A percentile compares a stretch with the other conserved stretches of the same genome.
These are phyloP conservation scores for Jamesozyma lodderae DNA, from an alignment of 805 yeast species.

Conservation along the genomic window DNA sequence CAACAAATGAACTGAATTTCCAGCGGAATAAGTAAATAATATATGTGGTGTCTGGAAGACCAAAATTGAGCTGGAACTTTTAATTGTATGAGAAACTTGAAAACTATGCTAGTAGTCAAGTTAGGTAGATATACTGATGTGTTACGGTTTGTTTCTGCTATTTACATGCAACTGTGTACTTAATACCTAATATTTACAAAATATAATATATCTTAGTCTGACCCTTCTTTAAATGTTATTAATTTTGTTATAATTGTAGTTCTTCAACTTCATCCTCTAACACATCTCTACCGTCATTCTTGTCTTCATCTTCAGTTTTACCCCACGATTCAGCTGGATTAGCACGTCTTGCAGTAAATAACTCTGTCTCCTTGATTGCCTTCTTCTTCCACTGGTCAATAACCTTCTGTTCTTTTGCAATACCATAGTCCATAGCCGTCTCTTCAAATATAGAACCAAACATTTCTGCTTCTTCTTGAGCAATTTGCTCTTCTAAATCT, in stretches of 20 bases:
- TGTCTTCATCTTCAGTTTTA: constrained; percentile 1
- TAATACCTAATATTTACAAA: neutral
- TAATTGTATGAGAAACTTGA: too few relatives aligned
- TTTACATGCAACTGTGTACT: neutral
- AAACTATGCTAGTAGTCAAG: too few relatives aligned
- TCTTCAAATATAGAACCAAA: constrained; percentile 67
- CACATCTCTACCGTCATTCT: neutral
- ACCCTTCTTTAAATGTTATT: too few relatives aligned
- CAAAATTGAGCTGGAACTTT: constrained; percentile 1
- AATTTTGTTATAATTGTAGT: neutral
- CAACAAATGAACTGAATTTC: neutral
- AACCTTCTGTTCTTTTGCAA: constrained; percentile 59
- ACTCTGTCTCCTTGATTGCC: constrained; percentile 57
- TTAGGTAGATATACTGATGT: too few relatives aligned
- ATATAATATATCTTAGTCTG: too few relatives aligned
- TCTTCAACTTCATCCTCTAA: constrained; percentile 5
- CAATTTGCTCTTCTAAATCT: constrained; percentile 62
- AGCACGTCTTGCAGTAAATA: constrained; percentile 39
- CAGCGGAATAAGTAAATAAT: neutral
- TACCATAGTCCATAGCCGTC: constrained; percentile 56
- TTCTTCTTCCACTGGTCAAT: constrained; percentile 66
- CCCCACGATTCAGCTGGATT: constrained; percentile 28
- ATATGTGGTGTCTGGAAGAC: neutral
- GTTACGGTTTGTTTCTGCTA: too few relatives aligned
- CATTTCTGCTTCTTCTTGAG: constrained; percentile 79